A percentile compares a stretch with the other conserved stretches of the same genome.
These are phyloP conservation scores for Suillus paluster DNA, from an alignment of 768 basidiomycete genomes.

Conservation along the genomic window DNA sequence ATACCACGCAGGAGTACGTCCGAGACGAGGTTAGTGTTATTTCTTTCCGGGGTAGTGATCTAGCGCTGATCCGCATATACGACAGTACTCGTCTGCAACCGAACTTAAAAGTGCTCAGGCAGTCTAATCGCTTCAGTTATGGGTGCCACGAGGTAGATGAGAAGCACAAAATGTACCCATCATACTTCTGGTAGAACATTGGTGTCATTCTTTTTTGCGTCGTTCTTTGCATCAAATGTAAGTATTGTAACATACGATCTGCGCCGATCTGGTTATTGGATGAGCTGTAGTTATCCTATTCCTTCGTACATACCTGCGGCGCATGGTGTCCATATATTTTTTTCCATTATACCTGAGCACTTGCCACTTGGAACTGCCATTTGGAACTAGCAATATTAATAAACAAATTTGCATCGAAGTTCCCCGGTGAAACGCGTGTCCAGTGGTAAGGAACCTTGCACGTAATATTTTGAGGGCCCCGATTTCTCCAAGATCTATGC, in stretches of 20 bases:
- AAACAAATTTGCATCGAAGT: not conserved
- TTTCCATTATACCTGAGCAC: not conserved
- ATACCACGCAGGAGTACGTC: conserved; percentile 58
- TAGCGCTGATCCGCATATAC: conserved; percentile 2
- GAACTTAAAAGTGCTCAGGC: conserved; percentile 7
- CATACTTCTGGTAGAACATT: conserved; percentile 8
- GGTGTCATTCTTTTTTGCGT: conserved; percentile 12
- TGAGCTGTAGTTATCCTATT: not conserved
- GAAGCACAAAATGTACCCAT: conserved; percentile 10
- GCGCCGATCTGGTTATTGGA: conserved; percentile 2
- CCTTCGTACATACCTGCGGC: not conserved
- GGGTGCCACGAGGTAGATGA: not conserved
- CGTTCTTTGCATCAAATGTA: conserved; percentile 8
- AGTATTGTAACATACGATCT: conserved; percentile 14
- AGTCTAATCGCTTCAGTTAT: not conserved
- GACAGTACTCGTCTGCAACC: conserved; percentile 4
- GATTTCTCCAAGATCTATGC: not conserved
- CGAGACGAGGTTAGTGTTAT: conserved; percentile 40
- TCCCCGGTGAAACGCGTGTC: too few species aligned
- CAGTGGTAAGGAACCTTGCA: too few species aligned
- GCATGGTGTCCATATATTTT: conserved; percentile 9
- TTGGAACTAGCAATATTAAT: not conserved
- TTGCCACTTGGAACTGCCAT: not conserved
- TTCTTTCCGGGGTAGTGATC: not conserved
- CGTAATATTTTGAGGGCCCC: not conserved